A percentile compares a stretch with the other conserved stretches of the same genome.
These are phyloP conservation scores for Aspergillus nanangensis DNA, from an alignment of 495 filamentous ascomycete genomes.

Conservation along the genomic window DNA sequence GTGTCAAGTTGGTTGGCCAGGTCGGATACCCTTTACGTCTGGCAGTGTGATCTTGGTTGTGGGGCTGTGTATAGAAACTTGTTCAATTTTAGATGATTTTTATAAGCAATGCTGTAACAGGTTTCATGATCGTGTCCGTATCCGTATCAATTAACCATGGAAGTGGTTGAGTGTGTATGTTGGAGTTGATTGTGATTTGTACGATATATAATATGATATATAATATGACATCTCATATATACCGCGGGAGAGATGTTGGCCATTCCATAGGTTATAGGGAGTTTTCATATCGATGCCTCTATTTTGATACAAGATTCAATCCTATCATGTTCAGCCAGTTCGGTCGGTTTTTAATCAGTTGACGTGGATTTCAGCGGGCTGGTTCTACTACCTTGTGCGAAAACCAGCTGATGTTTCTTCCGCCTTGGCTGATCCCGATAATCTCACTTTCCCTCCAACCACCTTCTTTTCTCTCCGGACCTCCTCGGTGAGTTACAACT, in stretches of 20 bases:
- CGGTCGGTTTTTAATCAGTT: neutral
- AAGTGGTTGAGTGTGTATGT: too few relatives aligned
- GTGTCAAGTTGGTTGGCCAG: slow-evolving; percentile 30
- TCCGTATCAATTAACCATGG: too few relatives aligned
- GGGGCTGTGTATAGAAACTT: slow-evolving; percentile 46
- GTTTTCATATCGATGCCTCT: too few relatives aligned
- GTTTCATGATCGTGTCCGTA: neutral
- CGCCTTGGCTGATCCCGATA: neutral
- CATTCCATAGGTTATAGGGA: too few relatives aligned
- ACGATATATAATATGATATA: too few relatives aligned
- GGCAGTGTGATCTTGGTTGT: slow-evolving; percentile 24
- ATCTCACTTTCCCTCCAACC: neutral
- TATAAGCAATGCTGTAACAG: neutral
- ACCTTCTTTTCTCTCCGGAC: neutral
- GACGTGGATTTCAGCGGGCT: too few relatives aligned
- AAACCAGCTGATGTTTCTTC: neutral
- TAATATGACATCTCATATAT: too few relatives aligned
- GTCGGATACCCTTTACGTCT: slow-evolving; percentile 18
- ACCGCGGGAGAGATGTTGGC: too few relatives aligned
- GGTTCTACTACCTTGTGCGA: too few relatives aligned
- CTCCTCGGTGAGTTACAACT: neutral
- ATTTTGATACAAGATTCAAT: too few relatives aligned
- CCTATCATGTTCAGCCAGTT: neutral
- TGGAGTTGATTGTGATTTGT: too few relatives aligned
- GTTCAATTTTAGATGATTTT: slow-evolving; percentile 31